A percentile compares a stretch with the other conserved stretches of the same genome.
These are phyloP conservation scores for Rubia balearica DNA, from an alignment of 305 asterid genomes.

Conservation along the genomic window DNA sequence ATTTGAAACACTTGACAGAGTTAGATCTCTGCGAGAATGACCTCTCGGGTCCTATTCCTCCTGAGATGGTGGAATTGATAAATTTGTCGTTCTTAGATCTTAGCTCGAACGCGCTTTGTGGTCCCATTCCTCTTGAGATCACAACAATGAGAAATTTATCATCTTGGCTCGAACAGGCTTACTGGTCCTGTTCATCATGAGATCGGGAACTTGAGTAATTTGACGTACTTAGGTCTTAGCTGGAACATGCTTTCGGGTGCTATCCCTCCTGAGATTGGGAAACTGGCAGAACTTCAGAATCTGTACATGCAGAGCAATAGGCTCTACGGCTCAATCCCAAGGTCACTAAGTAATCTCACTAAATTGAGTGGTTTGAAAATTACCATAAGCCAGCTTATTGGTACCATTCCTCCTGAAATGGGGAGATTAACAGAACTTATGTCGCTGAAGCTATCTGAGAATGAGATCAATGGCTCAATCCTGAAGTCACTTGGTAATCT, in stretches of 20 bases:
- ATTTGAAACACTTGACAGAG: too few species aligned
- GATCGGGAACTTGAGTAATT: not conserved
- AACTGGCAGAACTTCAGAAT: conserved; percentile 38
- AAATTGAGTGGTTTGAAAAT: conserved; percentile 54
- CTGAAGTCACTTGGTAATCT: conserved; percentile 2
- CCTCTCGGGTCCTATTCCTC: too few species aligned
- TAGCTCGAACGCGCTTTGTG: not conserved
- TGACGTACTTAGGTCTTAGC: too few species aligned
- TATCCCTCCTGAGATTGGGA: conserved; percentile 37
- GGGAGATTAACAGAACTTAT: conserved; percentile 16
- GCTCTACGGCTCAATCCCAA: conserved; percentile 51
- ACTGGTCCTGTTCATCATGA: conserved; percentile 27
- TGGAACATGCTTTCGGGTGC: not conserved
- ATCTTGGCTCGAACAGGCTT: conserved; percentile 23
- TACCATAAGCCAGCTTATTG: conserved; percentile 39
- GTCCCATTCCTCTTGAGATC: not conserved
- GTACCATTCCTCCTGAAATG: conserved; percentile 33
- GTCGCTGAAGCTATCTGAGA: not conserved
- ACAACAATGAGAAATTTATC: too few species aligned
- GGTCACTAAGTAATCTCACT: conserved; percentile 49
- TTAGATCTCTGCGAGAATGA: too few species aligned
- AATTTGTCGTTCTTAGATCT: too few species aligned
- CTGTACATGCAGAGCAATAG: conserved; percentile 58
- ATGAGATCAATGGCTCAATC: too few species aligned
- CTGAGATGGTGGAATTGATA: too few species aligned